Evolutionary conservation across 1,139 yeast species (phyloP).

Genomic region (Lodderomyces parapsilosis): DNA sequence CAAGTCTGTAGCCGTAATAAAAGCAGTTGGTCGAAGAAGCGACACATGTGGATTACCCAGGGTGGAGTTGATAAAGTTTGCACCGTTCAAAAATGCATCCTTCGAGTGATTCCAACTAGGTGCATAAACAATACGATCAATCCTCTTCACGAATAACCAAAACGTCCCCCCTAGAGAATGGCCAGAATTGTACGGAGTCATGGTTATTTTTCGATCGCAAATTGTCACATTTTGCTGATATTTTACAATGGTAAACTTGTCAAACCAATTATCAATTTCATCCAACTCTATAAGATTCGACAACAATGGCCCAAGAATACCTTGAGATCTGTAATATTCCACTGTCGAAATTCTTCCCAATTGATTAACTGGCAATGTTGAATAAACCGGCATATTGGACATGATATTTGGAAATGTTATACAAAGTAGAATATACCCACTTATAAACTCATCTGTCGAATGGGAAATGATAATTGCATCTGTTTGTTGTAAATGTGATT

Average conservation of each 20-base stretch:
- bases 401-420: conserved; percentile 59
- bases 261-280: conserved; percentile 81
- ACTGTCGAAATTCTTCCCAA: conserved; percentile 83
- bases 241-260: conserved; percentile 64
- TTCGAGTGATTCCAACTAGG: conserved; percentile 95
- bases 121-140: conserved; percentile 81
- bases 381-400: conserved; percentile 70
- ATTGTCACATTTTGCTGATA: conserved; percentile 75
- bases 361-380: conserved; percentile 86
- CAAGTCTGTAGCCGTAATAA: conserved; percentile 73
- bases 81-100: conserved; percentile 79
- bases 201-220: conserved; percentile 48
- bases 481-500: conserved; percentile 45
- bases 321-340: conserved; percentile 71
- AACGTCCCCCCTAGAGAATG: conserved; percentile 90
- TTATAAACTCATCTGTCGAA: conserved; percentile 75
- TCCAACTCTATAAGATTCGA: conserved; percentile 62
- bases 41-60: conserved; percentile 58
- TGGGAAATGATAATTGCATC: conserved; percentile 81
- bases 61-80: conserved; percentile 56
- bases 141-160: conserved; percentile 74
- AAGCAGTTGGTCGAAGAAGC: conserved; percentile 75
- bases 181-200: conserved; percentile 90
- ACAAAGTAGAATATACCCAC: conserved; percentile 75
- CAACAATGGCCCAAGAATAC: conserved; percentile 72